A percentile compares a stretch with the other conserved stretches of the same genome.
Conservation (phyloP, 2,329 filamentous ascomycete species). For the Dactylellina haptotyla region DNA sequence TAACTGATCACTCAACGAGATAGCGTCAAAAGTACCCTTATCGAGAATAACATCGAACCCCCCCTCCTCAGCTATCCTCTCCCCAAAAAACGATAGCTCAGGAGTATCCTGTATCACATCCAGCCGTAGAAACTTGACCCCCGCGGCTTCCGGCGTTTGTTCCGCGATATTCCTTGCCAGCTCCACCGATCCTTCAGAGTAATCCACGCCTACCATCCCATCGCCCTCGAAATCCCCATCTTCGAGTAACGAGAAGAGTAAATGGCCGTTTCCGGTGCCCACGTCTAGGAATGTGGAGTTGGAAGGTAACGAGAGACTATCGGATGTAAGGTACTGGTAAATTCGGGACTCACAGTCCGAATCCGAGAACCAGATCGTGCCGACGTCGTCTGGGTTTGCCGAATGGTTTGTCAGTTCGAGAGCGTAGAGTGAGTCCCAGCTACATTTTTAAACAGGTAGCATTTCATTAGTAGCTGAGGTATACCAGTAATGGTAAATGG, state of each 20-base stretch:
- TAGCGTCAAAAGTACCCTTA: constrained; percentile 97
- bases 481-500: constrained; percentile 9
- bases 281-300: constrained; percentile 79
- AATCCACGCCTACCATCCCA: constrained; percentile 85
- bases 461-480: not conserved
- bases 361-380: constrained; percentile 97
- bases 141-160: constrained; percentile 59
- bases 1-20: constrained; percentile 76
- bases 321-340: constrained; percentile 71
- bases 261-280: constrained; percentile 91
- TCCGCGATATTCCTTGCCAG: constrained; percentile 74
- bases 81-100: constrained; percentile 42
- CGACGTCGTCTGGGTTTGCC: constrained; percentile 78
- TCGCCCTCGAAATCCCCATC: constrained; percentile 66
- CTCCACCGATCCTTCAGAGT: constrained; percentile 77
- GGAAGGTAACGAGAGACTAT: constrained; percentile 60
- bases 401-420: constrained; percentile 77
- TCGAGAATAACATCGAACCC: constrained; percentile 94
- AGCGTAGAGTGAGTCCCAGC: constrained; percentile 80
- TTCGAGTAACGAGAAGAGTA: constrained; percentile 82
- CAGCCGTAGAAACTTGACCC: constrained; percentile 66
- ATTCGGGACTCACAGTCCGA: constrained; percentile 86
- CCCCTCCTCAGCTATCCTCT: constrained; percentile 57
- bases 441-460: constrained; percentile 59
- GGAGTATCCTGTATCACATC: constrained; percentile 64